These are phyloP conservation scores for Trifolium fragiferum DNA, from an alignment of 306 rosid genomes.

Conservation along the genomic window DNA sequence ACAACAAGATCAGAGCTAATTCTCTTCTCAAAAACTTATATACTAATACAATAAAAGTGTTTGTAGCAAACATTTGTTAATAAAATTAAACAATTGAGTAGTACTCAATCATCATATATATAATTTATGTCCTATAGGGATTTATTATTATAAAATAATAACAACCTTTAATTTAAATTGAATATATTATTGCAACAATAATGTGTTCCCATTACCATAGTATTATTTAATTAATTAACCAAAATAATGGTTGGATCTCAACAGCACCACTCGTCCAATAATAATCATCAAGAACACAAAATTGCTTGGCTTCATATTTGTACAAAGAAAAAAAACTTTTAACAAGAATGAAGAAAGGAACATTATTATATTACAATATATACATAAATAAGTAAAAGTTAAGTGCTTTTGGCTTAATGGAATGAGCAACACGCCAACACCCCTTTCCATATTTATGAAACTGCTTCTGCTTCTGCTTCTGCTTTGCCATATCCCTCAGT, in stretches of 20 bases:
- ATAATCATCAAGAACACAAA: slow-evolving; percentile 59
- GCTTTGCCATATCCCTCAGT: slow-evolving; percentile 60
- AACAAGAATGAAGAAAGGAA: slow-evolving; percentile 8
- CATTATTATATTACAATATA: not conserved
- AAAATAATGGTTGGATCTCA: slow-evolving; percentile 53
- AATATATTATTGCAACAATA: slow-evolving; percentile 12
- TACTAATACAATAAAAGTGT: slow-evolving; percentile 26
- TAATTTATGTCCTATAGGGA: not conserved
- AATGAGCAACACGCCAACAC: slow-evolving; percentile 21
- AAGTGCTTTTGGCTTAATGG: slow-evolving; percentile 26
- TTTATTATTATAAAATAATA: not conserved
- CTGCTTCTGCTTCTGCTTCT: not conserved
- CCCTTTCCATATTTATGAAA: not conserved
- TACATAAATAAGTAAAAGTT: not conserved
- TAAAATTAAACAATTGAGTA: not conserved
- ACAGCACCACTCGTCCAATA: slow-evolving; percentile 61
- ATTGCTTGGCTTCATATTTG: slow-evolving; percentile 58
- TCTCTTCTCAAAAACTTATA: not conserved
- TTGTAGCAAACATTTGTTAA: slow-evolving; percentile 20
- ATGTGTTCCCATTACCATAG: not conserved
- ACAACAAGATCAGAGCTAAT: not conserved
- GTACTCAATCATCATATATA: not conserved
- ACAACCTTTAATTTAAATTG: slow-evolving; percentile 4
- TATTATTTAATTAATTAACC: slow-evolving; percentile 18
- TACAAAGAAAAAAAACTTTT: not conserved